Percentiles rank a stretch among this genome's conserved stretches.
These are phyloP conservation scores for Eimeria acervulina DNA, from an alignment of 169 alveolate species.

Conservation along the genomic window DNA sequence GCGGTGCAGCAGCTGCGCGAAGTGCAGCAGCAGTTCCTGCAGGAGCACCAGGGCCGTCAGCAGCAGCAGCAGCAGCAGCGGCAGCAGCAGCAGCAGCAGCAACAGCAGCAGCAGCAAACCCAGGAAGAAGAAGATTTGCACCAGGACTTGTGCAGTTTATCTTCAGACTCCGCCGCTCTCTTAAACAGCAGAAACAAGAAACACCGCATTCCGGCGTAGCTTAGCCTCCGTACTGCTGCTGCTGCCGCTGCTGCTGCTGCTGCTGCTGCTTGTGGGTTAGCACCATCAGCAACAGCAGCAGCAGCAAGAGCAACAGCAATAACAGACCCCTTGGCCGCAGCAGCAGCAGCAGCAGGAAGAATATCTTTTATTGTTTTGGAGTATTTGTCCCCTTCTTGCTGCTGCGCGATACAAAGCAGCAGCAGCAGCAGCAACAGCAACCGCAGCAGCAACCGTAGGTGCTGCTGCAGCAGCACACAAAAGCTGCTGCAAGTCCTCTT, in stretches of 20 bases:
- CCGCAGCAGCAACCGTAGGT: not conserved
- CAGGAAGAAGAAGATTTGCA: slow-evolving; percentile 25
- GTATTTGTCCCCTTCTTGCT: slow-evolving; percentile 44
- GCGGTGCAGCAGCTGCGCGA: slow-evolving; percentile 70
- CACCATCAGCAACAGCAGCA: not conserved
- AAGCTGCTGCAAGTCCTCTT: not conserved
- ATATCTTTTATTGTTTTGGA: slow-evolving; percentile 49
- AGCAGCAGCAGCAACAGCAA: slow-evolving; percentile 63
- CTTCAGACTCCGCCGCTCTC: slow-evolving; percentile 15
- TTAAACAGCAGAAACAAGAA: slow-evolving; percentile 42
- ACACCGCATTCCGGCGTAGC: slow-evolving; percentile 22
- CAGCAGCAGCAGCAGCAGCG: slow-evolving; percentile 62
- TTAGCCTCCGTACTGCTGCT: not conserved
- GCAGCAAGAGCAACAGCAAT: not conserved
- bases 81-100: slow-evolving; percentile 73
- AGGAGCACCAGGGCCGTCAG: slow-evolving; percentile 21
- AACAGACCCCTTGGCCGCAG: slow-evolving; percentile 2
- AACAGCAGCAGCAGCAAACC: too few relatives aligned
- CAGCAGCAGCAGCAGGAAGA: slow-evolving; percentile 31
- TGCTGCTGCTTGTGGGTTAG: not conserved
- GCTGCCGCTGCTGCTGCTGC: slow-evolving; percentile 36
- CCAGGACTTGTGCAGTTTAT: not conserved
- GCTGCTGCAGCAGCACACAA: slow-evolving; percentile 52
- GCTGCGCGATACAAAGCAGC: not conserved
- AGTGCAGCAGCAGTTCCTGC: slow-evolving; percentile 61